Evolutionary conservation across 1,139 yeast species (phyloP).

Genomic region (Protomyces inundatus): DNA sequence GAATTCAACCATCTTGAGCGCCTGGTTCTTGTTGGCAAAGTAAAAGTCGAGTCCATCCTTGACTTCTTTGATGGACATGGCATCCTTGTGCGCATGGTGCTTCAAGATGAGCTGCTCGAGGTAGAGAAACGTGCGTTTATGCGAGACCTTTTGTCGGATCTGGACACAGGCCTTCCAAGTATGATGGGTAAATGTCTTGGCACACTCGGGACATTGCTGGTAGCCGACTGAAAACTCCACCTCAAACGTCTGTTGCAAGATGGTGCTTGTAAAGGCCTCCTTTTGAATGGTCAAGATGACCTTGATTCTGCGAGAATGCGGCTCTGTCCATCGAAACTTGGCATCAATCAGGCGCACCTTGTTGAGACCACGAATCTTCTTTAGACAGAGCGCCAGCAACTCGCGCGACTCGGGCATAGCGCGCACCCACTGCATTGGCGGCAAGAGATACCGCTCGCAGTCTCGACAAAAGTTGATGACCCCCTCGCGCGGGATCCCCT

Average conservation of each 20-base stretch:
- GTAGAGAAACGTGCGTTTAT: constrained; percentile 90
- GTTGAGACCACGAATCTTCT: constrained; percentile 79
- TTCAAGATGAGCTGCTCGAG: constrained; percentile 89
- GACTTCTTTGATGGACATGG: constrained; percentile 85
- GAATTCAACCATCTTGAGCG: constrained; percentile 89
- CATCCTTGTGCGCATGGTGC: constrained; percentile 91
- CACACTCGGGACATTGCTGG: constrained; percentile 98
- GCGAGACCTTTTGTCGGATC: constrained; percentile 94
- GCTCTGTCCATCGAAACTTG: constrained; percentile 96
- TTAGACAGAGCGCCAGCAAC: constrained; percentile 78
- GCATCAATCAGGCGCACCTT: constrained; percentile 91
- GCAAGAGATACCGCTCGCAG: constrained; percentile 92
- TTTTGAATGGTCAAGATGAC: constrained; percentile 93
- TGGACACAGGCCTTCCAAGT: constrained; percentile 98
- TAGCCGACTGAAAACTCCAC: constrained; percentile 92
- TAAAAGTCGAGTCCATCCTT: constrained; percentile 94
- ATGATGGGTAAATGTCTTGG: constrained; percentile 87
- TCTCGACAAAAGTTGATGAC: constrained; percentile 89
- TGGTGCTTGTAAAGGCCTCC: constrained; percentile 84
- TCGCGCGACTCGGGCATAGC: constrained; percentile 92
- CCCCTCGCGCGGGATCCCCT: constrained; percentile 93
- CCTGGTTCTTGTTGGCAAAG: constrained; percentile 83
- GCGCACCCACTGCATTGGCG: constrained; percentile 88
- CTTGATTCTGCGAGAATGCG: constrained; percentile 91
- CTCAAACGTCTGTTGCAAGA: constrained; percentile 90